phyloP scores from a whole-genome alignment of 257 asterid genomes.

The Dorcoceras hygrometricum region DNA sequence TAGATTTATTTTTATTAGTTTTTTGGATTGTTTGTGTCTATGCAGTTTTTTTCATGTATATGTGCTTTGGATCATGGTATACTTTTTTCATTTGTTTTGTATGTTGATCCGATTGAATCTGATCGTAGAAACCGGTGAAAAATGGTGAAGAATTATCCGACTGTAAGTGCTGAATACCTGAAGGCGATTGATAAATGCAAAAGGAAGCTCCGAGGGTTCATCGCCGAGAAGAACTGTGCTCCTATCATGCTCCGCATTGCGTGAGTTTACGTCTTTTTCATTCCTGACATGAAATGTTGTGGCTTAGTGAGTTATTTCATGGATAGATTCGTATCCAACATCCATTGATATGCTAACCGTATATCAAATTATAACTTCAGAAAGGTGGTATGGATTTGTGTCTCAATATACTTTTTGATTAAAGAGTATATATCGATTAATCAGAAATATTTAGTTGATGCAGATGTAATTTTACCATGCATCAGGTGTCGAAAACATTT shows the following conservation, averaged over 20 bases:
- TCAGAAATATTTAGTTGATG: neutral
- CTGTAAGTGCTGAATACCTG: conserved; percentile 69
- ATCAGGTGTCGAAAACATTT: too few relatives aligned
- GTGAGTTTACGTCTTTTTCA: conserved; percentile 34
- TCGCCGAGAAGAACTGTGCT: conserved; percentile 85
- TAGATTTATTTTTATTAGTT: conserved; percentile 1
- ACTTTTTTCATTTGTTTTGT: neutral
- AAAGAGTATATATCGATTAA: neutral
- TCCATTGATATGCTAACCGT: neutral
- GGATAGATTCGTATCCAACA: neutral
- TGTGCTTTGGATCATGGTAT: neutral
- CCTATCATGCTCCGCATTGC: conserved; percentile 90
- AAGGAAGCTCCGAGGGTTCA: conserved; percentile 85
- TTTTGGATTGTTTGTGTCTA: conserved; percentile 19
- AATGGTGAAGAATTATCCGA: conserved; percentile 79
- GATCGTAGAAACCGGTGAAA: conserved; percentile 32
- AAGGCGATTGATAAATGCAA: conserved; percentile 71
- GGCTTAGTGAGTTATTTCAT: neutral
- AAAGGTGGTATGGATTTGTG: neutral
- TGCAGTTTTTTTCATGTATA: neutral
- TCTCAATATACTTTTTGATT: neutral
- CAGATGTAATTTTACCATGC: neutral
- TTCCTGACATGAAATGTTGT: neutral
- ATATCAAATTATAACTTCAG: neutral
- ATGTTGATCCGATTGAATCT: neutral